Conservation (phyloP, 768 basidiomycete species). For the Kockovaella imperatae region DNA sequence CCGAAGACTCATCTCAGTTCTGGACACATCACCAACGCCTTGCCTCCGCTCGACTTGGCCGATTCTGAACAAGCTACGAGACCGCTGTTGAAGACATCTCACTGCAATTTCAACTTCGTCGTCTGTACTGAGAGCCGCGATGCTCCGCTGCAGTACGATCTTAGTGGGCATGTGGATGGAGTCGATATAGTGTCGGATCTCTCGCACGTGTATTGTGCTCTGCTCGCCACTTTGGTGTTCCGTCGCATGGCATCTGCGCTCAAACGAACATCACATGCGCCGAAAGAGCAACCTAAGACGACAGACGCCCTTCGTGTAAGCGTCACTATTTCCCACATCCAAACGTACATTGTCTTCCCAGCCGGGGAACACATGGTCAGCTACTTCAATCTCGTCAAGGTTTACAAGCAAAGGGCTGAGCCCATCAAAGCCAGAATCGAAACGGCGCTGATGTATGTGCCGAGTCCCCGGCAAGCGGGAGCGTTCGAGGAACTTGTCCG, state of each 20-base stretch:
- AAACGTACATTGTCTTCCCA: constrained; percentile 42
- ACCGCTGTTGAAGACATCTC: constrained; percentile 13
- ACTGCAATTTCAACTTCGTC: constrained; percentile 7
- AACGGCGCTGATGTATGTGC: constrained; percentile 52
- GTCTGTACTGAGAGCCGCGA: constrained; percentile 13
- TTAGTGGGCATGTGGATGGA: constrained; percentile 6
- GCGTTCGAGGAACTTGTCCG: constrained; percentile 70
- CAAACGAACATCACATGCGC: too few species aligned
- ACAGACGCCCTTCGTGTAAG: constrained; percentile 41
- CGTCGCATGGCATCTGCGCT: constrained; percentile 45
- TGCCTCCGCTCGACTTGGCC: constrained; percentile 20
- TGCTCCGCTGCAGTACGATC: constrained; percentile 10
- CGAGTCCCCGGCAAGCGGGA: constrained; percentile 48
- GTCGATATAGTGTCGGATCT: constrained; percentile 44
- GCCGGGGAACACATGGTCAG: constrained; percentile 44
- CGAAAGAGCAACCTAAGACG: constrained; percentile 17
- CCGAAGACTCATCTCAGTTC: neutral
- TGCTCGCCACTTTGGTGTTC: constrained; percentile 58
- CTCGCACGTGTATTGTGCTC: constrained; percentile 60
- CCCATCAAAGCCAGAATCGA: constrained; percentile 47
- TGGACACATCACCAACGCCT: constrained; percentile 19
- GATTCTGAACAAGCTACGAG: constrained; percentile 27
- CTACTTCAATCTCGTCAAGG: constrained; percentile 9
- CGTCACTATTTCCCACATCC: constrained; percentile 34
- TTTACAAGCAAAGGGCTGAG: constrained; percentile 26